These are phyloP conservation scores for Trametes pubescens DNA, from an alignment of 1,284 basidiomycete genomes.

Conservation along the genomic window DNA sequence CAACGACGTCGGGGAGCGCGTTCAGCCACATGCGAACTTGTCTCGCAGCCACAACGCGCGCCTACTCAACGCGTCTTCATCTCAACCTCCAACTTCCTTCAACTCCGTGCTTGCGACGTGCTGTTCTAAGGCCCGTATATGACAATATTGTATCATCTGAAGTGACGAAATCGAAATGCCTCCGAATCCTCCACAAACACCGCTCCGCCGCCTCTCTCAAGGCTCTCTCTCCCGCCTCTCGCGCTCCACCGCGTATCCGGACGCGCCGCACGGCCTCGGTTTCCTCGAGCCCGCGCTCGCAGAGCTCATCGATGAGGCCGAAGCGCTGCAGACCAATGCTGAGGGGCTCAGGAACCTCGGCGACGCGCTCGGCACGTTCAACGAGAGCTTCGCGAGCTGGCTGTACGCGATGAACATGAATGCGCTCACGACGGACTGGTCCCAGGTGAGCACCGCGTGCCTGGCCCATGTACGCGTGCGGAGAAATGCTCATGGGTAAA, in stretches of 20 bases:
- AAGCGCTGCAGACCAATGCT: constrained; percentile 62
- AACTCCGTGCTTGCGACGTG: neutral
- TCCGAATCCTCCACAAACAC: constrained; percentile 61
- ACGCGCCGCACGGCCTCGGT: constrained; percentile 84
- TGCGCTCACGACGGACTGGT: constrained; percentile 91
- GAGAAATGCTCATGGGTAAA: neutral
- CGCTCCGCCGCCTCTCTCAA: constrained; percentile 89
- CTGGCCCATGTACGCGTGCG: neutral
- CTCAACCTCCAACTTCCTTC: neutral
- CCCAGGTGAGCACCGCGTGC: constrained; percentile 62
- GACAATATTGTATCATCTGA: neutral
- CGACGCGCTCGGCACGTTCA: constrained; percentile 84
- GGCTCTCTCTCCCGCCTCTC: constrained; percentile 89
- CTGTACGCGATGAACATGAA: constrained; percentile 96
- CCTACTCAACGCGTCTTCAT: neutral
- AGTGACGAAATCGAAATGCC: constrained; percentile 27
- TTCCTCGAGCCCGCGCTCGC: constrained; percentile 87
- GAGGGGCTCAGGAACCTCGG: constrained; percentile 77
- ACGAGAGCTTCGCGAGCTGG: constrained; percentile 93
- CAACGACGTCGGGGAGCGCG: neutral
- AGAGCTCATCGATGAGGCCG: constrained; percentile 89
- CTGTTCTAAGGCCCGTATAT: neutral
- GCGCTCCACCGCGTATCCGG: constrained; percentile 70
- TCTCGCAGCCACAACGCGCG: neutral
- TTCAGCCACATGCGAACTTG: neutral